phyloP scores from a whole-genome alignment of 2,329 filamentous ascomycete species.

The Exophiala sp. region DNA sequence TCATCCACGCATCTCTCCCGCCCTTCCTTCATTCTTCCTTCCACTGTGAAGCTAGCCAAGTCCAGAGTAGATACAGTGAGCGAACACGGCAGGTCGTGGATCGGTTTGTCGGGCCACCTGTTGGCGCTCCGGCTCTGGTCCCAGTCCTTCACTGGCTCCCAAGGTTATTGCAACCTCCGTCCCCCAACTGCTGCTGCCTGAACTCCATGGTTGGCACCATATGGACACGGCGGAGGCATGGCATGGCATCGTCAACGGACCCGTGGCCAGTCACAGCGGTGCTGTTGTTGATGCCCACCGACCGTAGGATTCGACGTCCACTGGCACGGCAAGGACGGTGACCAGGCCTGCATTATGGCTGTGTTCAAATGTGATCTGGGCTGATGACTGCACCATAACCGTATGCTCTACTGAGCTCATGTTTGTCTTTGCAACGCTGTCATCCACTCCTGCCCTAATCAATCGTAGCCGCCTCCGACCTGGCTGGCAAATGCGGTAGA shows the following conservation, averaged over 20 bases:
- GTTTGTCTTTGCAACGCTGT: conserved; percentile 5
- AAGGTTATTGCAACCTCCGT: not conserved
- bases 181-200: not conserved
- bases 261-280: not conserved
- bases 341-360: conserved; percentile 1
- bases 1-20: not conserved
- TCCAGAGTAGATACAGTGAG: not conserved
- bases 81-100: not conserved
- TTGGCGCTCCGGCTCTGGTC: not conserved
- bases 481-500: conserved; percentile 97
- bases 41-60: not conserved
- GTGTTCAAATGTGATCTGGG: conserved; percentile 1
- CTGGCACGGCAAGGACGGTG: not conserved
- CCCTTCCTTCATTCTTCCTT: not conserved
- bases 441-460: conserved; percentile 34
- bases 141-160: not conserved
- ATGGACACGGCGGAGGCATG: not conserved
- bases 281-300: not conserved
- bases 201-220: not conserved
- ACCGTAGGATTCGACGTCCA: not conserved
- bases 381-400: conserved; percentile 10
- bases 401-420: conserved; percentile 11
- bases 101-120: not conserved
- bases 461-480: conserved; percentile 64
- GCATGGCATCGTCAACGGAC: not conserved